These are phyloP conservation scores for Aspergillus ibericus DNA, from an alignment of 2,329 filamentous ascomycete genomes.

Conservation along the genomic window DNA sequence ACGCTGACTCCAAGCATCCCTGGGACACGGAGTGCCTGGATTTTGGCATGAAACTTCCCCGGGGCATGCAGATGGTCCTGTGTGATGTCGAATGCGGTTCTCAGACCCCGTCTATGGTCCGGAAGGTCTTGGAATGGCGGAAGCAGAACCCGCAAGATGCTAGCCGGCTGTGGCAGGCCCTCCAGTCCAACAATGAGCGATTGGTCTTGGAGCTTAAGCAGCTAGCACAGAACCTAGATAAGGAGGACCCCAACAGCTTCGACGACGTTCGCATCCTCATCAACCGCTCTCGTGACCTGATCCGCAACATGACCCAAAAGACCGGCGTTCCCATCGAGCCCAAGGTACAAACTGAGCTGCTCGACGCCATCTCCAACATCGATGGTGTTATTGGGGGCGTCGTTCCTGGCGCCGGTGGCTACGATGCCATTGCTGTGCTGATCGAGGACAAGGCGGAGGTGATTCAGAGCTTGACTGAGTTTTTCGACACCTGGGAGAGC, in stretches of 20 bases:
- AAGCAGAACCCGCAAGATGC: constrained; percentile 64
- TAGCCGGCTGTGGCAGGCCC: constrained; percentile 67
- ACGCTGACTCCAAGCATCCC: constrained; percentile 45
- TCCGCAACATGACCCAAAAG: constrained; percentile 72
- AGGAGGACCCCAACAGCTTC: constrained; percentile 48
- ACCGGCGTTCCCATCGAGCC: constrained; percentile 89
- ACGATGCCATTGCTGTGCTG: constrained; percentile 81
- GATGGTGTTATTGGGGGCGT: constrained; percentile 86
- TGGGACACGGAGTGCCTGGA: constrained; percentile 83
- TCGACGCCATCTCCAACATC: constrained; percentile 71
- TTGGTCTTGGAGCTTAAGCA: constrained; percentile 65
- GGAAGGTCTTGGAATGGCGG: constrained; percentile 82
- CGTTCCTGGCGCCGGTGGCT: constrained; percentile 90
- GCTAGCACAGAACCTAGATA: constrained; percentile 48
- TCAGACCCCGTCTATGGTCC: constrained; percentile 94
- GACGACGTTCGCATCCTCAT: constrained; percentile 55
- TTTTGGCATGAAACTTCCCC: constrained; percentile 68
- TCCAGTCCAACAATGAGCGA: constrained; percentile 73
- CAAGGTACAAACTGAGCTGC: constrained; percentile 74
- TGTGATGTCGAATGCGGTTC: constrained; percentile 95
- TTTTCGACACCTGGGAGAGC: constrained; percentile 66
- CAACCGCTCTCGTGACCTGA: constrained; percentile 55
- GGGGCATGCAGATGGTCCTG: constrained; percentile 77
- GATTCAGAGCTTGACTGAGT: constrained; percentile 57
- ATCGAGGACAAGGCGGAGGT: constrained; percentile 71